phyloP scores from a whole-genome alignment of 2,329 filamentous ascomycete species.

The Raffaelea arxii region DNA sequence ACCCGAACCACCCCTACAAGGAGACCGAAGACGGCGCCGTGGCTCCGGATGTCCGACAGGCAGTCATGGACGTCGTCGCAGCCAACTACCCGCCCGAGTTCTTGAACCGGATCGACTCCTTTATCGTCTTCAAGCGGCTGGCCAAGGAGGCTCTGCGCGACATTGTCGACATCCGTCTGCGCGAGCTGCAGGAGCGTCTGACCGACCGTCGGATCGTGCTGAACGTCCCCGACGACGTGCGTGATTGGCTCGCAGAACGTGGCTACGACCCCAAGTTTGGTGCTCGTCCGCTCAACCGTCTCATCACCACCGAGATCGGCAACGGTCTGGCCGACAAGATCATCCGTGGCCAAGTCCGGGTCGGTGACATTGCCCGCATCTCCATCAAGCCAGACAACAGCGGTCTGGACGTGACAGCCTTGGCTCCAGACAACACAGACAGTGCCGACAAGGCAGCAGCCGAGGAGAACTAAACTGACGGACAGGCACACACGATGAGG shows the following conservation, averaged over 20 bases:
- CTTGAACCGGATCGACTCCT: conserved; percentile 91
- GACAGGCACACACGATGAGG: no score
- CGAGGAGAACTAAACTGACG: no score
- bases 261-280: conserved; percentile 91
- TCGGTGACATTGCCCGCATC: conserved; percentile 64
- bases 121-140: conserved; percentile 89
- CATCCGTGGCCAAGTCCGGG: conserved; percentile 72
- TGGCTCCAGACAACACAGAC: no score
- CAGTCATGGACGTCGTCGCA: conserved; percentile 83
- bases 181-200: conserved; percentile 72
- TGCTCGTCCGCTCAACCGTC: conserved; percentile 78
- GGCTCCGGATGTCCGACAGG: conserved; percentile 59
- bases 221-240: conserved; percentile 59
- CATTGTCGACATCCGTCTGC: conserved; percentile 86
- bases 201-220: conserved; percentile 78
- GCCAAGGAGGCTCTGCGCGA: conserved; percentile 70
- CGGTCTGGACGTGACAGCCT: conserved; percentile 39
- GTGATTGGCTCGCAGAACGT: conserved; percentile 76
- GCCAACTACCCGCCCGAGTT: conserved; percentile 78
- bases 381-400: conserved; percentile 52
- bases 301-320: conserved; percentile 83
- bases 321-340: conserved; percentile 87
- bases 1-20: conserved; percentile 54
- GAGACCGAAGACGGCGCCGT: conserved; percentile 59
- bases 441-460: no score